Percentiles rank a stretch among this genome's conserved stretches.
Conservation (phyloP, 2,329 filamentous ascomycete genomes). For the Fusarium dlaminii region DNA sequence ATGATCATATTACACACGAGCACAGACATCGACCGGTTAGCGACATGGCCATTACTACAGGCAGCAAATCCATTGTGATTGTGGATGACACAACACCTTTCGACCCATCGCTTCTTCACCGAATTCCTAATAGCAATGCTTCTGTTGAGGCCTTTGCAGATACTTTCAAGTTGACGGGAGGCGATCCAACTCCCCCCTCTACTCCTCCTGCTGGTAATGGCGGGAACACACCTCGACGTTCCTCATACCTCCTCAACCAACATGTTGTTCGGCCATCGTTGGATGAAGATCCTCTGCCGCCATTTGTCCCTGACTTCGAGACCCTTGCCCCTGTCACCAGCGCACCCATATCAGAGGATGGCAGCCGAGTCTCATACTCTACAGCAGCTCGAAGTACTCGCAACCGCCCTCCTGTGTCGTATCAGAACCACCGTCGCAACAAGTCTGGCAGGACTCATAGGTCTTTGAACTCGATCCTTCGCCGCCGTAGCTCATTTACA, state of each 20-base stretch:
- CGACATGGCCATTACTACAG: constrained; percentile 72
- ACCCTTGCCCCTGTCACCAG: constrained; percentile 48
- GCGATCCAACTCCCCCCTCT: constrained; percentile 68
- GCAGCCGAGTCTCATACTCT: constrained; percentile 45
- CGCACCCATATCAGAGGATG: constrained; percentile 47
- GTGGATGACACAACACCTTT: constrained; percentile 73
- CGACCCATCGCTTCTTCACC: constrained; percentile 61
- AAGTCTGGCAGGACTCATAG: constrained; percentile 59
- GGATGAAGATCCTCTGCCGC: constrained; percentile 55
- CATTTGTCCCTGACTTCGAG: constrained; percentile 58
- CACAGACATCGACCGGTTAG: constrained; percentile 56
- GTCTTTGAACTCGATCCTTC: constrained; percentile 61
- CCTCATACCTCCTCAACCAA: constrained; percentile 64
- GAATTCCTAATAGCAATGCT: constrained; percentile 54
- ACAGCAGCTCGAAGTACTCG: constrained; percentile 38
- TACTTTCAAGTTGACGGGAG: constrained; percentile 57
- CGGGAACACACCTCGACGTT: constrained; percentile 59
- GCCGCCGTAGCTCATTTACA: constrained; percentile 68
- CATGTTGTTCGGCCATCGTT: constrained; percentile 51
- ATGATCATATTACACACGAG: constrained; percentile 48
- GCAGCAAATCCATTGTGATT: constrained; percentile 92
- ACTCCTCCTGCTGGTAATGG: constrained; percentile 62
- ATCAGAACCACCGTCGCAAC: constrained; percentile 54
- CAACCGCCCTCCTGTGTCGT: constrained; percentile 45
- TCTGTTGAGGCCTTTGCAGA: constrained; percentile 66